A percentile compares a stretch with the other conserved stretches of the same genome.
Conservation (phyloP, 192 early-diverging fungal genomes). For the Lobosporangium transversale region DNA sequence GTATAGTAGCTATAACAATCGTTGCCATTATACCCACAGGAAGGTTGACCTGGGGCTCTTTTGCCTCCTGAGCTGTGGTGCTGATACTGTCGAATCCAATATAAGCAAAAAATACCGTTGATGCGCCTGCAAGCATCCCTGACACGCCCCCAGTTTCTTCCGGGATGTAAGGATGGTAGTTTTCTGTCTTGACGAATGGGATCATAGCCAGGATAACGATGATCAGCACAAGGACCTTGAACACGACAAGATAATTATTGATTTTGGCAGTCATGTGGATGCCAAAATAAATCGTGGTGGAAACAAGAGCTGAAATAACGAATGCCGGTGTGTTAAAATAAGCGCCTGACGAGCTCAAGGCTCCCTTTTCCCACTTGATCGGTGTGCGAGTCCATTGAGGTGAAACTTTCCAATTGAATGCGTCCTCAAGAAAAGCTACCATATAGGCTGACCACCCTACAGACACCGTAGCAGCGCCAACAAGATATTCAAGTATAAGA, state of each 20-base stretch:
- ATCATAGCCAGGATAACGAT: slow-evolving; percentile 84
- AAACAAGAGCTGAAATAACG: slow-evolving; percentile 71
- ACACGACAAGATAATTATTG: slow-evolving; percentile 74
- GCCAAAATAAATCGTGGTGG: slow-evolving; percentile 73
- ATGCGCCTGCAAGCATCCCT: slow-evolving; percentile 79
- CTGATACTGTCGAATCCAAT: slow-evolving; percentile 92
- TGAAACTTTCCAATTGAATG: slow-evolving; percentile 64
- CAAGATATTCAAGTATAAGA: slow-evolving; percentile 87
- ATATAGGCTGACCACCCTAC: slow-evolving; percentile 87
- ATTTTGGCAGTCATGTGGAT: slow-evolving; percentile 79
- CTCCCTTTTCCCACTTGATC: slow-evolving; percentile 60
- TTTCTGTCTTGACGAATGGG: slow-evolving; percentile 71
- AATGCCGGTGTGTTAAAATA: slow-evolving; percentile 85
- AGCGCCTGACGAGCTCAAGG: slow-evolving; percentile 39
- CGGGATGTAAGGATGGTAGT: slow-evolving; percentile 88
- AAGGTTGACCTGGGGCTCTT: slow-evolving; percentile 81
- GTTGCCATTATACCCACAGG: slow-evolving; percentile 90
- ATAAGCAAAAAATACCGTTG: slow-evolving; percentile 82
- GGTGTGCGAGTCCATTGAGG: slow-evolving; percentile 72
- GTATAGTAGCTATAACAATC: slow-evolving; percentile 75
- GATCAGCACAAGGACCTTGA: slow-evolving; percentile 81
- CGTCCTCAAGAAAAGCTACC: slow-evolving; percentile 72
- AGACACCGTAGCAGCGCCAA: slow-evolving; percentile 85
- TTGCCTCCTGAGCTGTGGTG: slow-evolving; percentile 86
- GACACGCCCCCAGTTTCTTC: slow-evolving; percentile 65